Base-by-base conservation (phyloP, 805 yeast genomes). In the Yamadazyma nakazawae region DNA sequence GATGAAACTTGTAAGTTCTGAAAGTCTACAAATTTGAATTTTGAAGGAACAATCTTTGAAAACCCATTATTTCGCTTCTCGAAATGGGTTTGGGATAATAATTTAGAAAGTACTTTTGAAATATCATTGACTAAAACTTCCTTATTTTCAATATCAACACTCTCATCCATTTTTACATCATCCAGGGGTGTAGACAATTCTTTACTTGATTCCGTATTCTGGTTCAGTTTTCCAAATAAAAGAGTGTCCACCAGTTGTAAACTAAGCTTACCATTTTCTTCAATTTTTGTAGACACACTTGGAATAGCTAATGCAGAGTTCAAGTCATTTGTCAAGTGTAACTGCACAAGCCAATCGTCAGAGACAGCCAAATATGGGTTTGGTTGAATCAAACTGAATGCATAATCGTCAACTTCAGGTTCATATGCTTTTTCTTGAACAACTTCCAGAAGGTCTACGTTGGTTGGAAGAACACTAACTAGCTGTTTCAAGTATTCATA, bases 401-500 rank as follows among this genome's bases (percentile, higher is more conserved):
- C 55, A 46, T 67, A 53, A 2, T 37, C 48, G 1, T 54, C 32
- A 58, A 76, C 61, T 74, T 80, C 80, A 0, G 92, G 92, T 61
- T 86, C 94, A 58, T 79, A 86, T 2, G 81, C 85, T 55, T 80
- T 84, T 53, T 83, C 87, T 41, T 76, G 71, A 6, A 84, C 72
- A 17, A 81, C 60, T 2, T 73, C 76, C 43, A 57, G 53, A 54
- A 62, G 59, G 52, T 58, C 58, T 13, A 44, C 43, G 34, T 61
- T 57, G n/a, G 57, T 52, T 0, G 75, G 74, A 9, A 67, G 52
- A 2, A 57, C 58, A 34, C 61, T 62, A 10, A 68, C 64, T 34
- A 70, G 52, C 34, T 63, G 68, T 42, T 62, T 64, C 45, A 70
- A 62, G 46, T 71, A 68, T 34, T 67, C 68, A 36, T 58, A 60